A percentile compares a stretch with the other conserved stretches of the same genome.
Evolutionary conservation across 2,329 filamentous ascomycete genomes (phyloP).

Genomic region (Fusarium sp.): DNA sequence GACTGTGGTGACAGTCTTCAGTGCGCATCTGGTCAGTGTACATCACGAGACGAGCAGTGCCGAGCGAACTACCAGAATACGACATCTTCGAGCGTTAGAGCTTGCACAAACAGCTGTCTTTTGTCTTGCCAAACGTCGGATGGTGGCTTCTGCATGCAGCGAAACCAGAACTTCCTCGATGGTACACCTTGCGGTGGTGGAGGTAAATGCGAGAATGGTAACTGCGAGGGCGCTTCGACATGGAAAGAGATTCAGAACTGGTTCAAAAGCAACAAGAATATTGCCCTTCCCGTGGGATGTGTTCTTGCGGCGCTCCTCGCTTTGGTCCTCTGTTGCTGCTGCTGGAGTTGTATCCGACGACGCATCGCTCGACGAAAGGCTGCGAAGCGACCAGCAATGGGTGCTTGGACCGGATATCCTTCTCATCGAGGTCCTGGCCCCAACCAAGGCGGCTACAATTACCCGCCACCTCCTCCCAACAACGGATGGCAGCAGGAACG

Average conservation of each 20-base stretch:
- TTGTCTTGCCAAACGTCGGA: slow-evolving; percentile 83
- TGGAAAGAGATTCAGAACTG: slow-evolving; percentile 79
- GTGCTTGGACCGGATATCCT: slow-evolving; percentile 44
- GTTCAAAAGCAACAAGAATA: slow-evolving; percentile 80
- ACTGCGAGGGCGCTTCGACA: slow-evolving; percentile 78
- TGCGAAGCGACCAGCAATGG: slow-evolving; percentile 48
- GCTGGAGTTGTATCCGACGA: slow-evolving; percentile 62
- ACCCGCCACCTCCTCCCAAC: slow-evolving; percentile 39
- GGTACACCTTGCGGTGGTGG: slow-evolving; percentile 87
- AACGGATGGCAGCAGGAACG: slow-evolving; percentile 38
- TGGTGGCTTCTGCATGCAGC: slow-evolving; percentile 76
- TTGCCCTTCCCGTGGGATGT: slow-evolving; percentile 84
- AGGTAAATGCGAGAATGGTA: slow-evolving; percentile 82
- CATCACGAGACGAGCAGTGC: slow-evolving; percentile 90
- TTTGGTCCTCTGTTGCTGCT: slow-evolving; percentile 76
- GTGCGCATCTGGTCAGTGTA: slow-evolving; percentile 95
- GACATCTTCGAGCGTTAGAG: slow-evolving; percentile 79
- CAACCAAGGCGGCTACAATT: slow-evolving; percentile 41
- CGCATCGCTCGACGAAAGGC: slow-evolving; percentile 42
- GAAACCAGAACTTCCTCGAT: slow-evolving; percentile 94
- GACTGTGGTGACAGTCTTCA: slow-evolving; percentile 78
- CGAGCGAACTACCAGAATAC: slow-evolving; percentile 83
- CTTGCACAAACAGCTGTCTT: slow-evolving; percentile 78
- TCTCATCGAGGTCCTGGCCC: slow-evolving; percentile 24
- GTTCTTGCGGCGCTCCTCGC: slow-evolving; percentile 81